Evolutionary conservation across 139 green algal species (phyloP).

Genomic region (Tetratostichococcus sp.): DNA sequence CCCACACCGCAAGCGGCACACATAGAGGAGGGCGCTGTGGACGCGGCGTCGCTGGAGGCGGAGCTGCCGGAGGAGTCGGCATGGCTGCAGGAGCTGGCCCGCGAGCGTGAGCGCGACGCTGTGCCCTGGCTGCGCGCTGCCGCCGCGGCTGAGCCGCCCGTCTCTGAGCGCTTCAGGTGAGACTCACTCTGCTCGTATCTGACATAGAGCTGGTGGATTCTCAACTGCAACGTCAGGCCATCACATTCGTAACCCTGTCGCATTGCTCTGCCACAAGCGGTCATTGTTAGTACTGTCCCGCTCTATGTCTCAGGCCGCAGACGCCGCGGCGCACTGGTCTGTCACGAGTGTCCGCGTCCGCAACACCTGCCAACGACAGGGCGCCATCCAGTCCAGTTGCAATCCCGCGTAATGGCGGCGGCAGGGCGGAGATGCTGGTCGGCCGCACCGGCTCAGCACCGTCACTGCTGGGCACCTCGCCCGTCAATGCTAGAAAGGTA

Average conservation of each 20-base stretch:
- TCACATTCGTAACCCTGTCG: too few relatives aligned
- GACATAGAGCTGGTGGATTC: too few relatives aligned
- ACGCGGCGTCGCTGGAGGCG: not conserved
- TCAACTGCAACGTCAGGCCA: too few relatives aligned
- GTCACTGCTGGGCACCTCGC: not conserved
- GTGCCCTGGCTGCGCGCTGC: conserved; percentile 8
- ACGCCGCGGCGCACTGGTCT: too few relatives aligned
- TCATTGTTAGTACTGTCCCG: too few relatives aligned
- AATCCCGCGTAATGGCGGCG: not conserved
- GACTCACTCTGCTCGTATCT: too few relatives aligned
- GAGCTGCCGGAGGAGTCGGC: not conserved
- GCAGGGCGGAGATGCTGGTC: not conserved
- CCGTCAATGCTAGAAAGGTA: not conserved
- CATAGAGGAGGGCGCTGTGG: not conserved
- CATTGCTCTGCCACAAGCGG: too few relatives aligned
- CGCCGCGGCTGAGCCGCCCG: not conserved
- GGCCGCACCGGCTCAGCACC: not conserved
- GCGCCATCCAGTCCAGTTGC: not conserved
- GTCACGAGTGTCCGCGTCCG: too few relatives aligned
- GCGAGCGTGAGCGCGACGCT: not conserved
- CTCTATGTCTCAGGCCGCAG: too few relatives aligned
- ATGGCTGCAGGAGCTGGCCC: not conserved
- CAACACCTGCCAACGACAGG: not conserved
- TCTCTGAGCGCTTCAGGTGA: not conserved
- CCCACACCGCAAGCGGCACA: not conserved